Conservation (phyloP, 2,329 filamentous ascomycete genomes). For the Trichophyton rubrum region DNA sequence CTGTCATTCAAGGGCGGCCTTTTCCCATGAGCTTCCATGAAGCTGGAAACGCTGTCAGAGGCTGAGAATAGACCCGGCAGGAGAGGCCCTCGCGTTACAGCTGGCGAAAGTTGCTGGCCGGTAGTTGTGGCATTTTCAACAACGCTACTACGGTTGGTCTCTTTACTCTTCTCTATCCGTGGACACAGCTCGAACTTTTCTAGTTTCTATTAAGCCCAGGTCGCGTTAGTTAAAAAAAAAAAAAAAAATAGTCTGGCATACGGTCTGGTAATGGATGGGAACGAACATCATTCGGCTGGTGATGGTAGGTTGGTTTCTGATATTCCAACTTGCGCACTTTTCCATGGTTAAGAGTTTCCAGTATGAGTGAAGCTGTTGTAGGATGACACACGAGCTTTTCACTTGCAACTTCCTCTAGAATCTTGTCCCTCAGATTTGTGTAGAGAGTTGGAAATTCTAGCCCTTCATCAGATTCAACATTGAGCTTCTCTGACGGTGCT, state of each 20-base stretch:
- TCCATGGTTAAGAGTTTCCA: constrained; percentile 19
- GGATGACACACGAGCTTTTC: constrained; percentile 20
- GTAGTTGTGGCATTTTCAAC: background rate
- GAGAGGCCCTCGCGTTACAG: background rate
- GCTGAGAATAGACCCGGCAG: constrained; percentile 27
- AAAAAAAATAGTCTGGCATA: background rate
- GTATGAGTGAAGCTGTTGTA: constrained; percentile 16
- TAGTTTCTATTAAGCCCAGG: background rate
- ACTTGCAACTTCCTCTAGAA: constrained; percentile 10
- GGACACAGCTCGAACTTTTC: background rate
- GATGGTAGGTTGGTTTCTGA: constrained; percentile 15
- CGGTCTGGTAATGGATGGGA: background rate
- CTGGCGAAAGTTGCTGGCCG: background rate
- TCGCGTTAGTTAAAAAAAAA: background rate
- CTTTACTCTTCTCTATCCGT: background rate
- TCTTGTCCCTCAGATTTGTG: constrained; percentile 18
- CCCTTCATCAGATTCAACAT: constrained; percentile 33
- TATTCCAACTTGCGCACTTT: constrained; percentile 16
- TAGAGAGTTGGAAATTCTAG: constrained; percentile 31
- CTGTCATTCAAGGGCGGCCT: constrained; percentile 19
- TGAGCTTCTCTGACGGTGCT: constrained; percentile 24
- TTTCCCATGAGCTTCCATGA: constrained; percentile 38
- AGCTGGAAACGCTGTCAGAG: constrained; percentile 35
- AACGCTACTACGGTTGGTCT: background rate
- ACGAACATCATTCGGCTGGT: background rate